A percentile compares a stretch with the other conserved stretches of the same genome.
Conservation (phyloP, 805 yeast species). For the Teunomyces aglyptinius region DNA sequence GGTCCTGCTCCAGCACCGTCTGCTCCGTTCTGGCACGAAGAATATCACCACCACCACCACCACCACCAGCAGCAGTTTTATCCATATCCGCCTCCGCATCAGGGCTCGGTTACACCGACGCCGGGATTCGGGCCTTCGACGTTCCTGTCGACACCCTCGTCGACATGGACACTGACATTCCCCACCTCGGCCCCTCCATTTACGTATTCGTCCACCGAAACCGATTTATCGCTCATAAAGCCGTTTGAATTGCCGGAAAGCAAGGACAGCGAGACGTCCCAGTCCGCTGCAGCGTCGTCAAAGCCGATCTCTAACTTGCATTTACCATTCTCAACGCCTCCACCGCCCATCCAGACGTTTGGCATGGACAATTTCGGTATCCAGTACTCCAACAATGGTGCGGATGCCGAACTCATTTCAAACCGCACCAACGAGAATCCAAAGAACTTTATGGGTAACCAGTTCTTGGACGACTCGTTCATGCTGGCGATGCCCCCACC, state of each 20-base stretch:
- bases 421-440: background rate
- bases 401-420: background rate
- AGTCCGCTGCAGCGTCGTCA: background rate
- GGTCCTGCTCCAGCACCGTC: background rate
- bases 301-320: constrained; percentile 11
- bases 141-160: constrained; percentile 32
- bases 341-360: constrained; percentile 14
- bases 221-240: constrained; percentile 7
- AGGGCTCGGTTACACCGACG: constrained; percentile 30
- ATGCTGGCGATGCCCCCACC: constrained; percentile 3
- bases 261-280: background rate
- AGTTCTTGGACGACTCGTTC: constrained; percentile 2
- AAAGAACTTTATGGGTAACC: background rate
- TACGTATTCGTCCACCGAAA: constrained; percentile 13
- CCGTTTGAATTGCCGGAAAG: constrained; percentile 21
- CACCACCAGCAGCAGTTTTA: constrained; percentile 12
- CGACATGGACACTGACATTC: constrained; percentile 34
- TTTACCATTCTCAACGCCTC: constrained; percentile 25
- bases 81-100: constrained; percentile 19
- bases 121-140: constrained; percentile 22
- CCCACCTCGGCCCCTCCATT: constrained; percentile 41
- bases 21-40: constrained; percentile 7
- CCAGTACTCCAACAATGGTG: background rate
- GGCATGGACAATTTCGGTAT: background rate
- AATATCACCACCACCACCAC: constrained; percentile 7